Evolutionary conservation across 2,329 filamentous ascomycete species (phyloP).

Genomic region (Beauveria medogensis): DNA sequence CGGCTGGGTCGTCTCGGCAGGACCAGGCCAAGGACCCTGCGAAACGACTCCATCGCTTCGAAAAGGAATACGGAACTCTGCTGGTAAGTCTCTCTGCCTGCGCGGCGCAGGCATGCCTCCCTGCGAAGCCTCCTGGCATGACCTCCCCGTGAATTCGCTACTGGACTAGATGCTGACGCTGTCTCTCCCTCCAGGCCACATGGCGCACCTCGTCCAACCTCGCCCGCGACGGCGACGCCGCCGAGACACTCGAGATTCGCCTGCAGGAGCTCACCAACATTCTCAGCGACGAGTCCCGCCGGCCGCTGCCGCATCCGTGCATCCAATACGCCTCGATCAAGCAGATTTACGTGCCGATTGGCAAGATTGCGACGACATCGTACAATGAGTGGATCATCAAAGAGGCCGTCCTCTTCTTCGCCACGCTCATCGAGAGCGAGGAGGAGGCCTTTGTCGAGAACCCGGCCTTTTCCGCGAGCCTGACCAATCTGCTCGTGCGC

Average conservation of each 20-base stretch:
- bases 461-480: conserved; percentile 71
- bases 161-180: not conserved
- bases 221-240: conserved; percentile 50
- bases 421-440: conserved; percentile 88
- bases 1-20: conserved; percentile 46
- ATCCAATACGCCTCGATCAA: conserved; percentile 78
- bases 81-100: conserved; percentile 33
- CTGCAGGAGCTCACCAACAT: conserved; percentile 61
- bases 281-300: conserved; percentile 80
- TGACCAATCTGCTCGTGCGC: conserved; percentile 78
- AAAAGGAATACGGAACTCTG: conserved; percentile 56
- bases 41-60: conserved; percentile 57
- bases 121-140: no score
- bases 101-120: no score
- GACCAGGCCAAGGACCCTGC: conserved; percentile 55
- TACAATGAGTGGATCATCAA: conserved; percentile 81
- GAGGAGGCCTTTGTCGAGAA: conserved; percentile 92
- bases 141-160: not conserved
- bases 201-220: conserved; percentile 57
- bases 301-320: conserved; percentile 84
- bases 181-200: conserved; percentile 31
- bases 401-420: conserved; percentile 79
- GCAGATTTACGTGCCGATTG: conserved; percentile 82
- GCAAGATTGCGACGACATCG: conserved; percentile 78
- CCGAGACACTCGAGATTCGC: conserved; percentile 53